A percentile compares a stretch with the other conserved stretches of the same genome.
Conservation (phyloP, 2,329 filamentous ascomycete species). For the Xylaria sp. region DNA sequence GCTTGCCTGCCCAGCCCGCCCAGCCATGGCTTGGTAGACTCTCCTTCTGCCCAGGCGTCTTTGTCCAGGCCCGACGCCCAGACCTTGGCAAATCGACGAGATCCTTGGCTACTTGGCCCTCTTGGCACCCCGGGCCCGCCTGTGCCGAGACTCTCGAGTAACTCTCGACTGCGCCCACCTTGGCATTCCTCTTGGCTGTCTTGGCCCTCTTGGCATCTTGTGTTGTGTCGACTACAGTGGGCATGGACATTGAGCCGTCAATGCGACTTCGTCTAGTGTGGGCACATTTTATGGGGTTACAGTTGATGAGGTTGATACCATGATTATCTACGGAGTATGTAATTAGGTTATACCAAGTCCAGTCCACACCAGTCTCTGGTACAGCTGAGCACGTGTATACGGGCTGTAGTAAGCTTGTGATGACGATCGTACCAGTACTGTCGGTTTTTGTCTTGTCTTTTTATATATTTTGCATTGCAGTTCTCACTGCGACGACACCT, state of each 20-base stretch:
- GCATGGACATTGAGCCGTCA: background rate
- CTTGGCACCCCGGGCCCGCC: conserved; percentile 31
- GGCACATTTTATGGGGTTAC: background rate
- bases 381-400: background rate
- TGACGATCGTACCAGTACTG: background rate
- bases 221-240: background rate
- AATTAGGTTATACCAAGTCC: background rate
- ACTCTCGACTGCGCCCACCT: conserved; percentile 38
- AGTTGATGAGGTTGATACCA: conserved; percentile 1
- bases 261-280: conserved; percentile 4
- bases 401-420: conserved; percentile 18
- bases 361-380: background rate
- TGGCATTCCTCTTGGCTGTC: conserved; percentile 21
- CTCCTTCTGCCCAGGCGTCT: conserved; percentile 1
- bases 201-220: conserved; percentile 25
- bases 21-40: conserved; percentile 13
- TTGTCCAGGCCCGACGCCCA: too few relatives aligned
- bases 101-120: conserved; percentile 22
- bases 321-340: background rate
- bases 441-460: background rate
- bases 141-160: conserved; percentile 39
- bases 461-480: background rate
- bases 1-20: background rate
- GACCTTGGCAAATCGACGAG: conserved; percentile 11
- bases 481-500: background rate